Conservation (phyloP, 108 stramenopile species). For the Nitzschia palea region DNA sequence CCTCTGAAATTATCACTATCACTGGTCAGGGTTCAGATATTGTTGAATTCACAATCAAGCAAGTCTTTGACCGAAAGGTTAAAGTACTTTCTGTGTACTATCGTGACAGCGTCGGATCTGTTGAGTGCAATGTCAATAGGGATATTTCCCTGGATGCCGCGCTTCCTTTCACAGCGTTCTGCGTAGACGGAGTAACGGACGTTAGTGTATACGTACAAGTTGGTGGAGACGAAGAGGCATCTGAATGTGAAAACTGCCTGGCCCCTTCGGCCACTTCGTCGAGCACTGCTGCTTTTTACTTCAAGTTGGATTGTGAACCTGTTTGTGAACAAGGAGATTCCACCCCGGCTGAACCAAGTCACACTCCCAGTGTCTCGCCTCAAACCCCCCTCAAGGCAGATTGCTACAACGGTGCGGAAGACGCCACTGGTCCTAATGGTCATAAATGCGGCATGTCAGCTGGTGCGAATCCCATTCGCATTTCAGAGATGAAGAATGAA, state of each 20-base stretch:
- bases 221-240: not conserved
- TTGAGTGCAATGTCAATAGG: conserved; percentile 5
- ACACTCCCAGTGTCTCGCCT: not conserved
- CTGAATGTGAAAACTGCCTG: not conserved
- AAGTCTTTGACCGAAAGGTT: not conserved
- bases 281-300: conserved; percentile 1
- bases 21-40: not conserved
- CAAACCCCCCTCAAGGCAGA: not conserved
- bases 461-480: not conserved
- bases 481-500: not conserved
- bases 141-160: not conserved
- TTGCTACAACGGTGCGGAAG: not conserved
- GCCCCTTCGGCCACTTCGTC: not conserved
- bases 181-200: conserved; percentile 10
- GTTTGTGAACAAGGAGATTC: not conserved
- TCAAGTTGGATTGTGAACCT: conserved; percentile 5
- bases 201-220: conserved; percentile 4
- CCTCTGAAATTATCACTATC: not conserved
- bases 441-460: not conserved
- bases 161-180: not conserved
- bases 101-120: conserved; percentile 3
- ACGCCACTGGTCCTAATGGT: not conserved
- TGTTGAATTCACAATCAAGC: conserved; percentile 9
- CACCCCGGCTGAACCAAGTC: not conserved
- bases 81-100: conserved; percentile 3